Base-by-base conservation (phyloP, 129 eudicot genomes). In the Arctium minus region DNA sequence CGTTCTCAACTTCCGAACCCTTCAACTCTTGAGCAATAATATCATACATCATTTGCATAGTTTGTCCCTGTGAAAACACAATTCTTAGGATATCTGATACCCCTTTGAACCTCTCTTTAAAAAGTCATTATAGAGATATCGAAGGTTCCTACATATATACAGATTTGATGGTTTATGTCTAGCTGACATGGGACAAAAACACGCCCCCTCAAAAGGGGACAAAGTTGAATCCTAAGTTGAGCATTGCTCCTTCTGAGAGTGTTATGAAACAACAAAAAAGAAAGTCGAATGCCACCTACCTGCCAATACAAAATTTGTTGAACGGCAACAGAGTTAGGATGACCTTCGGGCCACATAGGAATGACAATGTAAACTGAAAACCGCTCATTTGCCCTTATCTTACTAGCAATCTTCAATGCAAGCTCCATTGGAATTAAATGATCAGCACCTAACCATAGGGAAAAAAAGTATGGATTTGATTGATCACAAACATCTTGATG, bases 291-390 rank as follows among this genome's bases (percentile, higher is more conserved):
- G 80, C 69, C 53, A 46, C 71, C 35, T 84, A 96, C 99, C 98
- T 96, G 99, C 99, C 99, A 96, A 88, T 84, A 96, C 62, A 96
- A 84, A 80, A 96, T 93, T 88, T 90, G 89, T 77, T 93, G 99
- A 73, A 93, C 98, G 56, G 98, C 78, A 30, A 92, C 91, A 75
- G 97, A 91, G 75, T 68, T 36, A 33, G 99, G 97, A 79, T 33
- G 83, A 68, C 99, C 99, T 85, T 96, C 98, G 5, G 99, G 99
- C 98, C 98, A 96, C 98, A 96, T 91, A 27, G 97, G 99, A 75
- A 96, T 89, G 44, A 93, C 86, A 71, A 96, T 68, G 76, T 96
- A 96, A 85, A 96, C 99, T 12, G 97, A 64, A 85, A 96, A 96
- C 77, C 97, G 82, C 80, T 96, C 92, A 17, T 90, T 93, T 33